Conservation (phyloP, 2,329 filamentous ascomycete species). For the Chrysosporium queenslandicum region DNA sequence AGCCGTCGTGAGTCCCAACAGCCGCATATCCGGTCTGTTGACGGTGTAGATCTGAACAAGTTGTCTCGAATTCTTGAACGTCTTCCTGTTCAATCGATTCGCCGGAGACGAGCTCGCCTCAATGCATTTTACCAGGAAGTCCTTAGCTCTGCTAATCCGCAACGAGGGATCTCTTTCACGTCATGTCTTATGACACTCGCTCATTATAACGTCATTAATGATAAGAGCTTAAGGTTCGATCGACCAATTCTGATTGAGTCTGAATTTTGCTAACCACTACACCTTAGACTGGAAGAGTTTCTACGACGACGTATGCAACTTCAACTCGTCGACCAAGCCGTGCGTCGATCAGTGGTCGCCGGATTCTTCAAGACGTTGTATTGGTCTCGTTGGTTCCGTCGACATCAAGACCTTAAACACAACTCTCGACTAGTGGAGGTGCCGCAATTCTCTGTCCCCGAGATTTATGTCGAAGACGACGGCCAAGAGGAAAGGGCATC, state of each 20-base stretch:
- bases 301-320: conserved; percentile 78
- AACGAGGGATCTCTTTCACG: conserved; percentile 83
- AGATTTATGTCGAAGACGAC: conserved; percentile 81
- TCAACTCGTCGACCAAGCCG: conserved; percentile 89
- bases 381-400: conserved; percentile 74
- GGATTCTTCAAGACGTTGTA: conserved; percentile 93
- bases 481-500: conserved; percentile 32
- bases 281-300: conserved; percentile 74
- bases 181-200: conserved; percentile 89
- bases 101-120: conserved; percentile 64
- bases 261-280: conserved; percentile 17
- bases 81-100: conserved; percentile 67
- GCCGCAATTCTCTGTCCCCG: conserved; percentile 72
- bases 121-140: conserved; percentile 98
- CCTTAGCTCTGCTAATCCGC: conserved; percentile 80
- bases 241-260: background rate
- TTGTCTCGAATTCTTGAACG: conserved; percentile 62
- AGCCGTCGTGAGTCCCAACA: conserved; percentile 41
- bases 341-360: conserved; percentile 77
- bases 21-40: conserved; percentile 33
- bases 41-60: conserved; percentile 60
- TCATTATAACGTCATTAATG: conserved; percentile 97
- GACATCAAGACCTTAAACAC: conserved; percentile 60
- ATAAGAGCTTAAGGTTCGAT: conserved; percentile 75
- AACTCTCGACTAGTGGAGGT: conserved; percentile 65